phyloP scores from a whole-genome alignment of 306 rosid species.

The Quillaja saponaria region DNA sequence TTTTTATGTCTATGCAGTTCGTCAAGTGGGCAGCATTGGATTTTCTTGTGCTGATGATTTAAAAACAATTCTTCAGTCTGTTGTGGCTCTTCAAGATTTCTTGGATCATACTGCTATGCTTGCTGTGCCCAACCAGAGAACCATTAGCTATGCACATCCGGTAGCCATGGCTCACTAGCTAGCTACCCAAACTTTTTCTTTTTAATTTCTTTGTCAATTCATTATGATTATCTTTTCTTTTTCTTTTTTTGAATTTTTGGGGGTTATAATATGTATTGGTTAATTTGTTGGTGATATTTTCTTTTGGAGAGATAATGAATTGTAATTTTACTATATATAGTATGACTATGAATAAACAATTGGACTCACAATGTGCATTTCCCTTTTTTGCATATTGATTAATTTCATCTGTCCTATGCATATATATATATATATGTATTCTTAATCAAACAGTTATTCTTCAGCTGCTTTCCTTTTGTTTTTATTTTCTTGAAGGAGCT shows the following conservation, averaged over 20 bases:
- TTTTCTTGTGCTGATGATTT: constrained; percentile 77
- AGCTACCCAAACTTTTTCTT: not conserved
- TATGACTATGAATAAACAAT: constrained; percentile 40
- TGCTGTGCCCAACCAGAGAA: constrained; percentile 87
- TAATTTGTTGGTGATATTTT: constrained; percentile 56
- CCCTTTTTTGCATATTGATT: no score
- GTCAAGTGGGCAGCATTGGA: constrained; percentile 60
- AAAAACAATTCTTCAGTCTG: constrained; percentile 65
- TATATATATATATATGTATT: no score
- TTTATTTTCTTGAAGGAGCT: no score
- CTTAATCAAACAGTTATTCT: no score
- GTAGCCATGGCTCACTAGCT: constrained; percentile 87
- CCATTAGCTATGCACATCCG: constrained; percentile 54
- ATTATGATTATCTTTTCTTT: constrained; percentile 4
- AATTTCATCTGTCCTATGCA: no score
- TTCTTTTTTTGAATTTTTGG: constrained; percentile 27
- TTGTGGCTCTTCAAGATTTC: constrained; percentile 86
- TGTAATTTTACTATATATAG: constrained; percentile 56
- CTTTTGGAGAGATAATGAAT: constrained; percentile 13
- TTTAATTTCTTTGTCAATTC: not conserved
- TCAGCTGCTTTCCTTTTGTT: no score
- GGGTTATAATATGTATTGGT: constrained; percentile 45
- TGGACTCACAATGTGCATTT: not conserved
- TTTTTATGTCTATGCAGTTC: constrained; percentile 85
- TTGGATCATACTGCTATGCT: constrained; percentile 96